Evolutionary conservation across 169 alveolate species (phyloP), one percentile per base, ranked within the genome.

Genomic region (Cryptosporidium viatorum): DNA sequence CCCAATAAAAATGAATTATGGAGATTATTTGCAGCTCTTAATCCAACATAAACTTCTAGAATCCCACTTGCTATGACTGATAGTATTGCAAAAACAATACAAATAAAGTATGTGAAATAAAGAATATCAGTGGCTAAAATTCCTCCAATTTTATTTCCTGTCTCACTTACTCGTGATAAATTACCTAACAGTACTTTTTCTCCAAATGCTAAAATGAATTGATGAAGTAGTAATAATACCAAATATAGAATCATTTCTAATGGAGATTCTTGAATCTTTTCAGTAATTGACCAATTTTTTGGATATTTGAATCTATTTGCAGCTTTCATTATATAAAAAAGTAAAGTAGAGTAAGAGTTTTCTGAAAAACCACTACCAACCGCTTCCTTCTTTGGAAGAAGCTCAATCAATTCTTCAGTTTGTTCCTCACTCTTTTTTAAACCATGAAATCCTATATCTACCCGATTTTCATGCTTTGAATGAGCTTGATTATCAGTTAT

Each of bases 1-100:
- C 89, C 89, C 31, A 80, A 50, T 39, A 80, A 80, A 45, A 80
- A 80, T 60, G 89, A 33, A 48, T 80, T 80, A 41, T 80, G 89
- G 1, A 80, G 1, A 45, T 80, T 62, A 8, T 37, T 80, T 14
- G 89, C 89, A 16, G 89, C 89, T 80, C 89, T 80, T 9, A 80
- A 43, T 23, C 89, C 89, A 18, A 62, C 67, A 45, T 26, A 60
- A 23, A 80, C 89, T 31, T 80, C 89, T 16, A 80, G n/a, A 26
- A 59, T 41, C 12, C 75, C 75, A 48, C 74, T 80, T 29, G 50
- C 62, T 12, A 80, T 29, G 3, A 80, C 75, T 21, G 50, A 60
- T 45, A 67, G 39, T 23, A 80, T 43, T 59, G 89, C 73, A 43
- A 65, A 18, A 18, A 62, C 14, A 31, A 80, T 58, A 65, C 73